Evolutionary conservation across 2,329 filamentous ascomycete species (phyloP).

Genomic region (Monilinia vaccinii-corymbosi): DNA sequence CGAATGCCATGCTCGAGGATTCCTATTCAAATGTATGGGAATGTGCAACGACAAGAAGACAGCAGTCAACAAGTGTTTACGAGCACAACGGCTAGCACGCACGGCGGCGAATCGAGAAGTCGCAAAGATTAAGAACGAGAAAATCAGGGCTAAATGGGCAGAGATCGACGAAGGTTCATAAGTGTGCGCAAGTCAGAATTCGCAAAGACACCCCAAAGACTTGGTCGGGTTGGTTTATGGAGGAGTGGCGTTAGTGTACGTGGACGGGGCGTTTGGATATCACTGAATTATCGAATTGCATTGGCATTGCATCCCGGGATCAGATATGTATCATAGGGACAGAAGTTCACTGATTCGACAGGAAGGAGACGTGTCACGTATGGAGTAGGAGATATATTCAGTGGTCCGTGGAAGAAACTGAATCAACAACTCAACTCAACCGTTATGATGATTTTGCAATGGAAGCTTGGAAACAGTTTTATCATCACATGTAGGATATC

Average conservation of each 20-base stretch:
- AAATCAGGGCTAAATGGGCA: constrained; percentile 69
- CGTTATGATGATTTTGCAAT: neutral
- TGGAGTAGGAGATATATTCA: neutral
- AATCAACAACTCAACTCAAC: neutral
- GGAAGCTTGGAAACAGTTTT: neutral
- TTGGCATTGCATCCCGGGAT: neutral
- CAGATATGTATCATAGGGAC: neutral
- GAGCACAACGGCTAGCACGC: constrained; percentile 68
- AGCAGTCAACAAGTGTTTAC: constrained; percentile 76
- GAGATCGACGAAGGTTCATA: constrained; percentile 66
- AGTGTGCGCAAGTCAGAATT: constrained; percentile 13
- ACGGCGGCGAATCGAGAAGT: constrained; percentile 67
- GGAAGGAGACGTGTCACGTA: neutral
- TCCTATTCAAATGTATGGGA: constrained; percentile 83
- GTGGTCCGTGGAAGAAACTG: neutral
- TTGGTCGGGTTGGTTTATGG: neutral
- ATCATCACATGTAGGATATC: neutral
- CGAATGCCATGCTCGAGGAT: constrained; percentile 87
- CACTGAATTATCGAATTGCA: neutral
- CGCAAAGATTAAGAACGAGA: constrained; percentile 60
- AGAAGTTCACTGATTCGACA: neutral
- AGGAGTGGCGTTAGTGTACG: neutral
- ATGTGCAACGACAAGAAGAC: constrained; percentile 84
- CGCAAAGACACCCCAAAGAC: neutral
- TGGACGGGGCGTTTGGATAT: neutral